Conservation (phyloP, 164 flowering plant genomes). For the Piper longum region DNA sequence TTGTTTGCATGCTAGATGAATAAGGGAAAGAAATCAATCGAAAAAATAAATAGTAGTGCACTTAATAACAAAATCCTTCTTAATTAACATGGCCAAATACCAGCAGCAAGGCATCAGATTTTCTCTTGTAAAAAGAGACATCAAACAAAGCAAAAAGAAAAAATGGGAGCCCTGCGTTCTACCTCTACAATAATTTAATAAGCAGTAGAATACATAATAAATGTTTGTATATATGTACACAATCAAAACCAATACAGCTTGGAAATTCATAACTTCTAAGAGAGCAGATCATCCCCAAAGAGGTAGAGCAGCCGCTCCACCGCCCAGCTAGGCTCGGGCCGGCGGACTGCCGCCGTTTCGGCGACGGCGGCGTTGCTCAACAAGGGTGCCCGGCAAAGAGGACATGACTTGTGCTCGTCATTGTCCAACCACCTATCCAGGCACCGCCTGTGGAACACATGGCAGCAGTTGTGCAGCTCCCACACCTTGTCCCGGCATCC, state of each 20-base stretch:
- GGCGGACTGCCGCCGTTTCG: background rate
- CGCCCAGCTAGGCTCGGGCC: constrained; percentile 12
- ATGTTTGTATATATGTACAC: too few relatives aligned
- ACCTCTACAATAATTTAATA: background rate
- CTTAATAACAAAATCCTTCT: too few relatives aligned
- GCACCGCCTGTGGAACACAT: constrained; percentile 54
- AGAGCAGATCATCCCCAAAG: constrained; percentile 12
- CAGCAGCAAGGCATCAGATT: background rate
- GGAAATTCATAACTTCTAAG: background rate
- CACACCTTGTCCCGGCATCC: constrained; percentile 26
- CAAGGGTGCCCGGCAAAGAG: constrained; percentile 15
- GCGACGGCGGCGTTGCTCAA: constrained; percentile 2
- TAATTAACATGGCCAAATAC: background rate
- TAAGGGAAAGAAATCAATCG: too few relatives aligned
- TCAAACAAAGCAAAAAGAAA: background rate
- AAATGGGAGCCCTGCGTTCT: background rate
- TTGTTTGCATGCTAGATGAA: too few relatives aligned
- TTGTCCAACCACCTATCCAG: constrained; percentile 47
- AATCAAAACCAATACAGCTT: background rate
- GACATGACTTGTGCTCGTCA: constrained; percentile 35
- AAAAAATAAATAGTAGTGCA: too few relatives aligned
- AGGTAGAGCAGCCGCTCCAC: constrained; percentile 12
- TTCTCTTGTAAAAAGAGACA: background rate
- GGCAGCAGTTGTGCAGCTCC: constrained; percentile 40
- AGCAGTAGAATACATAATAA: background rate